Evolutionary conservation across 257 asterid genomes (phyloP).

Genomic region (Scutellaria minor): DNA sequence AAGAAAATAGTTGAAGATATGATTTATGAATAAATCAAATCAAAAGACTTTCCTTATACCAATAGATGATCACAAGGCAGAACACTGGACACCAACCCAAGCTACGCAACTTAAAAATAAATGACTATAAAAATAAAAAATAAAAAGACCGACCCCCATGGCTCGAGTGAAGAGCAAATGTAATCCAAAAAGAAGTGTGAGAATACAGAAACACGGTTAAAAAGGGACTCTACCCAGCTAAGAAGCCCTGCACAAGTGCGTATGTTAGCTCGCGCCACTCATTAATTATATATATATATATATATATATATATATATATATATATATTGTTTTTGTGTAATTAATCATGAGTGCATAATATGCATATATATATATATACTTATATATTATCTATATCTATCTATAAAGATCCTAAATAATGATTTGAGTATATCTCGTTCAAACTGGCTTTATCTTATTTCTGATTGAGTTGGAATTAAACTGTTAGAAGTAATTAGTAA

Average conservation of each 20-base stretch:
- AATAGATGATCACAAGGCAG: not conserved
- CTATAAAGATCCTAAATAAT: not conserved
- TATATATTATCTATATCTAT: not conserved
- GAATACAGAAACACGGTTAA: slow-evolving; percentile 34
- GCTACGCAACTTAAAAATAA: slow-evolving; percentile 3
- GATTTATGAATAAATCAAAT: not conserved
- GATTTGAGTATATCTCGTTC: too few species aligned
- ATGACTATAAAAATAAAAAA: not conserved
- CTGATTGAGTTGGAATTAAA: too few species aligned
- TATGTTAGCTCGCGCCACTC: not conserved
- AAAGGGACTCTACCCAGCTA: slow-evolving; percentile 21
- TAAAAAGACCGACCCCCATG: too few species aligned
- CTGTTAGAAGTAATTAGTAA: too few species aligned
- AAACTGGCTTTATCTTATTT: too few species aligned
- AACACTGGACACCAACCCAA: slow-evolving; percentile 22
- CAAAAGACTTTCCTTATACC: slow-evolving; percentile 30
- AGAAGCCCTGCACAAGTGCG: slow-evolving; percentile 24
- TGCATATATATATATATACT: too few species aligned
- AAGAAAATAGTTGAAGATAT: slow-evolving; percentile 35
- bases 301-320: too few species aligned
- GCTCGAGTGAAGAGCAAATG: too few species aligned
- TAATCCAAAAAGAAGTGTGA: not conserved
- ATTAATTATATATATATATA: not conserved
- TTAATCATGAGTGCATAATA: too few species aligned
- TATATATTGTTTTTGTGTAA: too few species aligned